These are phyloP conservation scores for Hapsidospora chrysogenum DNA, from an alignment of 495 filamentous ascomycete genomes.

Conservation along the genomic window DNA sequence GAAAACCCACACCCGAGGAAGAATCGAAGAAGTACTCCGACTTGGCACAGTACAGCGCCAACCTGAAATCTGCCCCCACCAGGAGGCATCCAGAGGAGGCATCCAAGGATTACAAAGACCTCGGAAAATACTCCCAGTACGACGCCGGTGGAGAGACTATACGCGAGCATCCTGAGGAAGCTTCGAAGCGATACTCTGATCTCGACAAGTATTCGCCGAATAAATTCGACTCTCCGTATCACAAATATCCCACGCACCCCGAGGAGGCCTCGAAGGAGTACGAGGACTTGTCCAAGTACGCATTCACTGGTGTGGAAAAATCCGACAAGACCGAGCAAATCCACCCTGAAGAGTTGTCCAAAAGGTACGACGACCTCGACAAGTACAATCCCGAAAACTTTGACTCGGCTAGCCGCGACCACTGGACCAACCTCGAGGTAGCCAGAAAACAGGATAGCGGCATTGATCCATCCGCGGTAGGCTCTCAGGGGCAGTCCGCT, in stretches of 20 bases:
- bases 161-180: conserved; percentile 5
- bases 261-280: conserved; percentile 2
- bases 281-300: conserved; percentile 3
- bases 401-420: no score
- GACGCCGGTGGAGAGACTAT: not conserved
- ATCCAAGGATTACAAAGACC: conserved; percentile 6
- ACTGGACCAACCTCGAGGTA: no score
- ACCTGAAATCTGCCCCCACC: no score
- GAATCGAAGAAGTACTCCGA: conserved; percentile 8
- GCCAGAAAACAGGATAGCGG: no score
- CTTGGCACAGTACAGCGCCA: conserved; percentile 9
- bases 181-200: conserved; percentile 11
- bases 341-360: not conserved
- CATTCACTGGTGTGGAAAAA: conserved; percentile 8
- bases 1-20: not conserved
- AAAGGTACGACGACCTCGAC: not conserved
- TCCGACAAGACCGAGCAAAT: conserved; percentile 2
- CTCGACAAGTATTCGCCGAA: conserved; percentile 16
- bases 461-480: no score
- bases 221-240: conserved; percentile 13
- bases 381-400: conserved; percentile 7
- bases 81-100: conserved; percentile 3
- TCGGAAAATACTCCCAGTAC: conserved; percentile 9
- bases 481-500: no score
- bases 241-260: not conserved